Base-by-base conservation (phyloP, 441 rosid genomes). In the Dalechampia spathulata region DNA sequence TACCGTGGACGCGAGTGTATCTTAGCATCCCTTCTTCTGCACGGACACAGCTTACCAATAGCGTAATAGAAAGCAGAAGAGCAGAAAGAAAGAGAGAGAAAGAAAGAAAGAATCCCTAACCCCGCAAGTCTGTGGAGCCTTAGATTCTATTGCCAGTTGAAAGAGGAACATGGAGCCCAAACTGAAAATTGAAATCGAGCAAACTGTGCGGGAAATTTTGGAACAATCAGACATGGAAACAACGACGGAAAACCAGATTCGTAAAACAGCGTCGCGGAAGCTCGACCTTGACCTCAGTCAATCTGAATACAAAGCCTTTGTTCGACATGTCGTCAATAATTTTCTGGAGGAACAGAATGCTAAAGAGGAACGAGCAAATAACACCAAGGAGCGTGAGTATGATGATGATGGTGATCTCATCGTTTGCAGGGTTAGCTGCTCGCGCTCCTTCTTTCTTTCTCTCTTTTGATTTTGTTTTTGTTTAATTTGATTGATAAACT, bases 381-480 rank as follows among this genome's bases (percentile, higher is more conserved):
- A 53, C 51, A 34, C 46, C n/a, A 39, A 40, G 25, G 47, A 61
- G 50, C 26, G 67, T 47, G 86, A 84, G 82, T 78, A 63, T 6
- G 87, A 84, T 43, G 95, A 91, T 46, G 87, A 78, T 2, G 96
- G 98, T 2, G 83, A 91, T 68, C 87, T 79, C 65, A 75, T 91
- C 63, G 60, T 91, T 75, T 83, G 96, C 64, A 67, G 75, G 76
- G 98, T 86, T 27, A 15, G 81, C 62, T 34, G 44, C 48, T 50
- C 44, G 23, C 37, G 1, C 17, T 1, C 9, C 32, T 15, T 36
- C 6, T 28, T 2, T n/a, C 26, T 13, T 53, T 22, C 15, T 49
- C 25, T 28, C 30, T 27, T 46, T 22, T 45, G 19, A 10, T 13
- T 28, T 13, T 45, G 34, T 30, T 21, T 16, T 8, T 2, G 17